Conservation (phyloP, 371 early-diverging fungal species). For the Mortierella sp. region DNA sequence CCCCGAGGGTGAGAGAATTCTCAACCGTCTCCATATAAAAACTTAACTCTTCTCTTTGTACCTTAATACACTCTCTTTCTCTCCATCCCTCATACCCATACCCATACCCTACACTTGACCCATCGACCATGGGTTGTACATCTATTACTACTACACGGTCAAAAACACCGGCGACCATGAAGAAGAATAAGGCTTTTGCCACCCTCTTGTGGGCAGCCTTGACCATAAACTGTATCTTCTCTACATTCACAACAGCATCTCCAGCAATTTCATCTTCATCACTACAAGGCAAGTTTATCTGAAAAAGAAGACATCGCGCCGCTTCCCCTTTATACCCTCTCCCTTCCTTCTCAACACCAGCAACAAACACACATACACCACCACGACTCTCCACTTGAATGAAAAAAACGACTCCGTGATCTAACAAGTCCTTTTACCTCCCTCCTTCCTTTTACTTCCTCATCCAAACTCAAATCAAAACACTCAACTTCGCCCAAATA, state of each 20-base stretch:
- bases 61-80: neutral
- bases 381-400: neutral
- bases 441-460: neutral
- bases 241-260: neutral
- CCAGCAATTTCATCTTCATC: constrained; percentile 13
- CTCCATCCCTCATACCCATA: neutral
- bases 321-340: neutral
- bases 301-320: no score
- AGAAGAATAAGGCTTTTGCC: neutral
- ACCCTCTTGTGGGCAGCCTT: neutral
- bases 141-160: neutral
- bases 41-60: neutral
- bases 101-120: neutral
- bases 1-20: neutral
- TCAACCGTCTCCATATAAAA: neutral
- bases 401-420: neutral
- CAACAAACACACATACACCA: neutral
- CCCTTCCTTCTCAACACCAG: neutral
- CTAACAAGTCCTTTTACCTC: neutral
- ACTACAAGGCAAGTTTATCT: constrained; percentile 12
- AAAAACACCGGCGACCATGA: neutral
- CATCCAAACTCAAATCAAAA: neutral
- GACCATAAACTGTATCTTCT: neutral
- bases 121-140: constrained; percentile 5
- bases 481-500: neutral